These are phyloP conservation scores for Clavispora fructus DNA, from an alignment of 805 yeast species.

Conservation along the genomic window DNA sequence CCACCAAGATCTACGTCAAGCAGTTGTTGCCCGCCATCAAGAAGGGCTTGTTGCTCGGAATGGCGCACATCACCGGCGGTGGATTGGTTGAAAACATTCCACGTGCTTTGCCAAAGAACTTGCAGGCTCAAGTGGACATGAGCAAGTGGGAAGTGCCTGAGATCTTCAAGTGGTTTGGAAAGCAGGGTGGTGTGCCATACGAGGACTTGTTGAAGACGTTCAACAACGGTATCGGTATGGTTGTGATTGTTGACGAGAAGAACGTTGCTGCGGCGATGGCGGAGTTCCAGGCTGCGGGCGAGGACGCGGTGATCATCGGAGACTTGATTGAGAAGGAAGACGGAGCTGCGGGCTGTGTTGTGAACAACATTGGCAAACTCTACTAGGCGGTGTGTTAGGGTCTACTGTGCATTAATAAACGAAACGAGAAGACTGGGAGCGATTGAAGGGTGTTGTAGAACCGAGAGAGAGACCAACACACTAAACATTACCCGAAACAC, in stretches of 20 bases:
- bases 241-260: conserved; percentile 67
- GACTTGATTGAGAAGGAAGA: conserved; percentile 33
- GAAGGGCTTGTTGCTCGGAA: conserved; percentile 68
- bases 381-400: conserved; percentile 5
- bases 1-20: conserved; percentile 93
- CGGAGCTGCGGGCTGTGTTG: conserved; percentile 58
- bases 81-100: conserved; percentile 96
- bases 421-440: background rate
- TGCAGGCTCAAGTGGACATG: conserved; percentile 80
- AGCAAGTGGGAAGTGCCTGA: conserved; percentile 77
- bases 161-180: conserved; percentile 92
- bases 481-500: too few species aligned
- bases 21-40: conserved; percentile 73
- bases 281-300: conserved; percentile 60
- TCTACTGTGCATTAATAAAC: background rate
- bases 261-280: conserved; percentile 55
- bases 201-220: conserved; percentile 84
- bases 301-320: conserved; percentile 57
- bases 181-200: conserved; percentile 83
- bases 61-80: conserved; percentile 98
- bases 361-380: conserved; percentile 22
- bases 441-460: too few species aligned
- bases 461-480: too few species aligned
- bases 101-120: conserved; percentile 76
- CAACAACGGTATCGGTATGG: conserved; percentile 97